These are phyloP conservation scores for Boletus vermiculosoides DNA, from an alignment of 768 basidiomycete species.

Conservation along the genomic window DNA sequence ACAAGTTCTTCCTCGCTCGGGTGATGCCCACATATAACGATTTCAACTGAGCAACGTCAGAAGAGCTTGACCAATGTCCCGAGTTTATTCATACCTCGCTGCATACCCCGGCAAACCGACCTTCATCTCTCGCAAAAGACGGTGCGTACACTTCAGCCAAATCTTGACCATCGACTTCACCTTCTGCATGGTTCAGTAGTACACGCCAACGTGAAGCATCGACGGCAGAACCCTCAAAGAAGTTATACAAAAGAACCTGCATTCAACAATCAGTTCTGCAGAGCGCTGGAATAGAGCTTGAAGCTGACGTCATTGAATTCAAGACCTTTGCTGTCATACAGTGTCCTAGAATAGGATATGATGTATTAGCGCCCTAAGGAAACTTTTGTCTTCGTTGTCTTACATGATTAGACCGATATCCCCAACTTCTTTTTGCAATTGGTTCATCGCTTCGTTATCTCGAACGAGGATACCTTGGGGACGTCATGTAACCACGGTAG, in stretches of 20 bases:
- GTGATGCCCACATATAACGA: slow-evolving; percentile 71
- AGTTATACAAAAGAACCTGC: slow-evolving; percentile 72
- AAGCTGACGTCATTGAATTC: slow-evolving; percentile 23
- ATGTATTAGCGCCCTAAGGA: neutral
- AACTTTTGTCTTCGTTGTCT: slow-evolving; percentile 5
- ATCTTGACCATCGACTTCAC: slow-evolving; percentile 13
- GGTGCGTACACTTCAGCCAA: slow-evolving; percentile 36
- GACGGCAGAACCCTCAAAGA: slow-evolving; percentile 63
- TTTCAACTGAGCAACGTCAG: slow-evolving; percentile 49
- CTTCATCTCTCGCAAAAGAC: slow-evolving; percentile 42
- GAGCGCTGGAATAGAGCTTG: neutral
- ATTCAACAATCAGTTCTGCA: neutral
- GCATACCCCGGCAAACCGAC: slow-evolving; percentile 54
- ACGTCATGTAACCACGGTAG: neutral
- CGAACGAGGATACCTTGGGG: slow-evolving; percentile 66
- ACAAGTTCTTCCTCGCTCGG: slow-evolving; percentile 37
- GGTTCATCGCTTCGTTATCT: slow-evolving; percentile 49
- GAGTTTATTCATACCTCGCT: slow-evolving; percentile 45
- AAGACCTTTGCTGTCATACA: slow-evolving; percentile 35
- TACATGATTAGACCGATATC: slow-evolving; percentile 60
- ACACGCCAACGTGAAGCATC: slow-evolving; percentile 58
- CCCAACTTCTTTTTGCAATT: slow-evolving; percentile 51
- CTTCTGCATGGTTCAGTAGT: slow-evolving; percentile 43
- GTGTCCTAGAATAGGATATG: slow-evolving; percentile 20
- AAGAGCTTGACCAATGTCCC: neutral